Evolutionary conservation across 2,329 filamentous ascomycete genomes (phyloP).

Genomic region (Penicillium sp.): DNA sequence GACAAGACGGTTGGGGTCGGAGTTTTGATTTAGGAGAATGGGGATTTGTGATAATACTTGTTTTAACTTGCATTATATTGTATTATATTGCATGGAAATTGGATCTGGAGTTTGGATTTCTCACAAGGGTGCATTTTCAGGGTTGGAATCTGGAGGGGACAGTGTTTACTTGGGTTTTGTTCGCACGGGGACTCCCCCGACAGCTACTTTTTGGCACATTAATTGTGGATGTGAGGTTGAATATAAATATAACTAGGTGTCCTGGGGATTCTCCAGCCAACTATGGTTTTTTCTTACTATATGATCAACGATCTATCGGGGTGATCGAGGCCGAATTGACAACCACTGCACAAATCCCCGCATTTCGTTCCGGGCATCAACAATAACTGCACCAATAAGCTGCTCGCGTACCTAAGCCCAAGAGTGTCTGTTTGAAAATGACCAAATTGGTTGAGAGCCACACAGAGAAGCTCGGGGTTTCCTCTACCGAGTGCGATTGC

Average conservation of each 20-base stretch:
- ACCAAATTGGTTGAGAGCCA: neutral
- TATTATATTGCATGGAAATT: constrained; percentile 13
- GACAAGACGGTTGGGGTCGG: neutral
- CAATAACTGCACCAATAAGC: constrained; percentile 33
- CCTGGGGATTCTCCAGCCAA: neutral
- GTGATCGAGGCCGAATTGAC: constrained; percentile 17
- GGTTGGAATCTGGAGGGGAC: neutral
- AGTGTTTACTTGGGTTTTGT: constrained; percentile 1
- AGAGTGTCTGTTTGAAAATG: neutral
- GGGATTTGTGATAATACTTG: constrained; percentile 14
- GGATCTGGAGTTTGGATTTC: constrained; percentile 13
- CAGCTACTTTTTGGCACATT: neutral
- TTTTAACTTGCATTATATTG: constrained; percentile 13
- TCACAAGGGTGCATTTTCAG: constrained; percentile 9
- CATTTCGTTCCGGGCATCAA: constrained; percentile 18
- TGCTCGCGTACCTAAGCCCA: neutral
- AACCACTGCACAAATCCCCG: constrained; percentile 7
- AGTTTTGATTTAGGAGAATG: constrained; percentile 1
- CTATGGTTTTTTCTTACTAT: neutral
- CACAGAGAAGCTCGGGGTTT: neutral
- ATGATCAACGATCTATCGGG: constrained; percentile 8
- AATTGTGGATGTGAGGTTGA: neutral
- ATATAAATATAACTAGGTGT: neutral
- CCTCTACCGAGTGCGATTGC: neutral
- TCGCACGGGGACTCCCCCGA: neutral